Evolutionary conservation across 2,329 filamentous ascomycete species (phyloP).

Genomic region (Penicillium janthinellum): DNA sequence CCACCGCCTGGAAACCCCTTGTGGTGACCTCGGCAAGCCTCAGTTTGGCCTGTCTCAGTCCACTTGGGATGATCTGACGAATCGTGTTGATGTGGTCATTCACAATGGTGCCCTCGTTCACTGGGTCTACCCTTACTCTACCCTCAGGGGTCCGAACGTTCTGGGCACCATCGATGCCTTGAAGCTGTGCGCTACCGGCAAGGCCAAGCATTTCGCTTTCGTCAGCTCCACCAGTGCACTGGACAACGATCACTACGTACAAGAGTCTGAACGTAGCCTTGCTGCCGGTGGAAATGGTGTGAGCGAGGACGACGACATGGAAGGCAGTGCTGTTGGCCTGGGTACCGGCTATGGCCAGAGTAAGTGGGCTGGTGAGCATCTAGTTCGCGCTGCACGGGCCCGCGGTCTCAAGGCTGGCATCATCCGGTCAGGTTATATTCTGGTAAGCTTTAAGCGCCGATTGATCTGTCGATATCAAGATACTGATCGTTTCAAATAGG

Average conservation of each 20-base stretch:
- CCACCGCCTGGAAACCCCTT: slow-evolving; percentile 64
- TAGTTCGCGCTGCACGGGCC: slow-evolving; percentile 76
- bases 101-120: slow-evolving; percentile 81
- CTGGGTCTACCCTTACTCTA: slow-evolving; percentile 78
- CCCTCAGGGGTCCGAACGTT: slow-evolving; percentile 74
- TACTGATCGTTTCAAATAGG: slow-evolving; percentile 1
- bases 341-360: slow-evolving; percentile 87
- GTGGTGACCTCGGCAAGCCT: slow-evolving; percentile 73
- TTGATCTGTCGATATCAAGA: background rate
- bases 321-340: slow-evolving; percentile 73
- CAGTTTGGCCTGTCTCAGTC: slow-evolving; percentile 70
- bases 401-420: slow-evolving; percentile 75
- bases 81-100: slow-evolving; percentile 71
- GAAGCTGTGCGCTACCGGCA: slow-evolving; percentile 72
- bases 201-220: slow-evolving; percentile 77
- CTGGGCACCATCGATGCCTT: slow-evolving; percentile 76
- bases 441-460: slow-evolving; percentile 45
- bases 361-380: slow-evolving; percentile 77
- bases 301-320: slow-evolving; percentile 74
- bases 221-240: slow-evolving; percentile 81
- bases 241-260: slow-evolving; percentile 78
- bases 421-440: slow-evolving; percentile 81
- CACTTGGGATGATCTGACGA: slow-evolving; percentile 65
- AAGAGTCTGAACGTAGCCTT: slow-evolving; percentile 66
- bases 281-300: slow-evolving; percentile 66